phyloP scores from a whole-genome alignment of 345 rosid genomes.

The Diplotaxis tenuifolia region DNA sequence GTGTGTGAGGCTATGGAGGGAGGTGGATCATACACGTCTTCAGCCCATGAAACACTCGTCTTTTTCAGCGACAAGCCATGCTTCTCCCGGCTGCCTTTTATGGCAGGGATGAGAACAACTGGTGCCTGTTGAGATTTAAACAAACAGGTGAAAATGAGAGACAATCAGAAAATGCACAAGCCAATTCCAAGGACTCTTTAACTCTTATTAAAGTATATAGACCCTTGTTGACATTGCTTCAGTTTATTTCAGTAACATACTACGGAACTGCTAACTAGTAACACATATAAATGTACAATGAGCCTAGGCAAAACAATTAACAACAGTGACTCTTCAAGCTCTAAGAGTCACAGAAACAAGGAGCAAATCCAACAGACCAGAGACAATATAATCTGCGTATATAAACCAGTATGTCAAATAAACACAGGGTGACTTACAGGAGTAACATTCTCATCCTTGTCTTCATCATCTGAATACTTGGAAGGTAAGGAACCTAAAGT shows the following conservation, averaged over 20 bases:
- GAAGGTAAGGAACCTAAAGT: constrained; percentile 13
- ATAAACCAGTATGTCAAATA: neutral
- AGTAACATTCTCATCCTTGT: constrained; percentile 31
- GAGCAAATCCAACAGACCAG: neutral
- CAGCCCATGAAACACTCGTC: constrained; percentile 71
- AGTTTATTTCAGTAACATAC: neutral
- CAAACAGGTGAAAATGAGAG: constrained; percentile 7
- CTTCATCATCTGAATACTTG: constrained; percentile 40
- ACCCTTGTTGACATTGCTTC: neutral
- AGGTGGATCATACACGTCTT: constrained; percentile 84
- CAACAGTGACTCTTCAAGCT: neutral
- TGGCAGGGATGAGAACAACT: constrained; percentile 62
- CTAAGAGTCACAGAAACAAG: neutral
- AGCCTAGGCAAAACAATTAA: neutral
- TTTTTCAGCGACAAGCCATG: constrained; percentile 46
- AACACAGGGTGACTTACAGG: constrained; percentile 36
- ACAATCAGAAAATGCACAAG: neutral
- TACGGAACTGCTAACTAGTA: neutral
- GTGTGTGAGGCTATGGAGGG: constrained; percentile 72
- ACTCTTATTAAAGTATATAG: neutral
- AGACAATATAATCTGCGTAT: neutral
- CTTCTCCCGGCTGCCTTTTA: constrained; percentile 85
- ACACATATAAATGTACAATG: neutral
- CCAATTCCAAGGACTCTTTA: neutral
- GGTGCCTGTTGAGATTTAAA: constrained; percentile 30